Evolutionary conservation across 2,329 filamentous ascomycete species (phyloP), one percentile per base, ranked within the genome.

Genomic region (Phoma herbarum): DNA sequence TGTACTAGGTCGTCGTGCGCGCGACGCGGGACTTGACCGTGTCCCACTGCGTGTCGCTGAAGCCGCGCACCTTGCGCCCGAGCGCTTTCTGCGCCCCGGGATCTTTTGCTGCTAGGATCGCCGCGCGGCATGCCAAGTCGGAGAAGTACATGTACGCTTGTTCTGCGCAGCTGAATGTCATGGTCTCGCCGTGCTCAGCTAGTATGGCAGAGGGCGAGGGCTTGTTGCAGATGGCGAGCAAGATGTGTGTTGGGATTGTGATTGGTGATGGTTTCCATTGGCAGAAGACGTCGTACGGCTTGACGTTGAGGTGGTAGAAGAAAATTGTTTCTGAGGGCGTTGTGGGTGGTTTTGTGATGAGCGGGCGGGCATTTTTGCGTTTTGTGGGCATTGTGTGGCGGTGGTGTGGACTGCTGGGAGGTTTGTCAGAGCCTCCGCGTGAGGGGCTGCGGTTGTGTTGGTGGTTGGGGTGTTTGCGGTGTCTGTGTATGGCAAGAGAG

Each of bases 211-310:
- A 18, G 4, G 28, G 14, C 3, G 44, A 12, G 2, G 44, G 9
- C 18, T 12, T 22, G 18, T 31, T 18, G 16, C 26, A 28, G 28
- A 46, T 46, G 11, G 3, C 11, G 44, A 29, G 18, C 9, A 46
- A 10, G 44, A 41, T 16, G 10, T 2, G 4, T 8, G 43, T 55
- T 5, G 78, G 76, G 51, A 80, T 78, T 35, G 56, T 74, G 65
- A 85, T 85, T 77, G 75, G 20, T 3, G 75, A 79, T 28, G 72
- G 64, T 62, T 83, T 82, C 84, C 84, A 86, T 69, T 87, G 84
- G 1, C 81, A 85, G 52, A 86, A 79, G 69, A 78, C 82, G 33
- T 82, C 83, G 22, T 48, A 75, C 9, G 73, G 65, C 0, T 72
- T 64, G 48, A 83, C 77, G 3, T 78, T 75, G 1, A 65, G 65